Conservation (phyloP, 805 yeast species). For the Metschnikowia aberdeeniae region DNA sequence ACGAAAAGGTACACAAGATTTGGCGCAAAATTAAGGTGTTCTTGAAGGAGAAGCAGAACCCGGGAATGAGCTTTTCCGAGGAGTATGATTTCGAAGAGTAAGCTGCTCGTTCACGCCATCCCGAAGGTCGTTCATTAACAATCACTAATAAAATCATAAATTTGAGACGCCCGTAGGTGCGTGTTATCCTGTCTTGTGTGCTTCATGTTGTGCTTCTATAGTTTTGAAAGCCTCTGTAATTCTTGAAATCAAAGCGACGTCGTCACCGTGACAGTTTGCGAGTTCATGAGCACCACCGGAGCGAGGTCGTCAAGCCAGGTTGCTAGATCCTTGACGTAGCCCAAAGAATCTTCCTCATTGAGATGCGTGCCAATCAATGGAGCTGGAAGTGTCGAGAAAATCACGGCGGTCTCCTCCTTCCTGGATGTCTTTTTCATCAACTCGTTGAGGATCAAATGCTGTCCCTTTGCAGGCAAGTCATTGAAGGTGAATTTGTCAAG, state of each 20-base stretch:
- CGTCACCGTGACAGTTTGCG: constrained; percentile 94
- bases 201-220: not conserved
- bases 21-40: constrained; percentile 35
- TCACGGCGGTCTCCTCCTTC: constrained; percentile 53
- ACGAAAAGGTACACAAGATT: constrained; percentile 36
- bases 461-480: constrained; percentile 88
- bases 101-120: too few relatives aligned
- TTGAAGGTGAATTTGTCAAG: constrained; percentile 54
- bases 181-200: not conserved
- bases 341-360: constrained; percentile 61
- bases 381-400: constrained; percentile 87
- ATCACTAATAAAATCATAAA: too few relatives aligned
- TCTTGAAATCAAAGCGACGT: constrained; percentile 58
- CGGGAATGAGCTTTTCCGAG: constrained; percentile 7
- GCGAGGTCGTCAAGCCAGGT: constrained; percentile 81
- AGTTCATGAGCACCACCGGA: constrained; percentile 76
- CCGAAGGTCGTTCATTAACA: too few relatives aligned
- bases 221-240: not conserved
- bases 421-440: constrained; percentile 66
- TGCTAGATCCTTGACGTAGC: constrained; percentile 71
- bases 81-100: constrained; percentile 4
- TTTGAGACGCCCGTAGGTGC: too few relatives aligned
- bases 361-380: constrained; percentile 81
- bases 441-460: constrained; percentile 83
- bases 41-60: constrained; percentile 24